These are phyloP conservation scores for Bisporella sp. DNA, from an alignment of 2,329 filamentous ascomycete species.

Conservation along the genomic window DNA sequence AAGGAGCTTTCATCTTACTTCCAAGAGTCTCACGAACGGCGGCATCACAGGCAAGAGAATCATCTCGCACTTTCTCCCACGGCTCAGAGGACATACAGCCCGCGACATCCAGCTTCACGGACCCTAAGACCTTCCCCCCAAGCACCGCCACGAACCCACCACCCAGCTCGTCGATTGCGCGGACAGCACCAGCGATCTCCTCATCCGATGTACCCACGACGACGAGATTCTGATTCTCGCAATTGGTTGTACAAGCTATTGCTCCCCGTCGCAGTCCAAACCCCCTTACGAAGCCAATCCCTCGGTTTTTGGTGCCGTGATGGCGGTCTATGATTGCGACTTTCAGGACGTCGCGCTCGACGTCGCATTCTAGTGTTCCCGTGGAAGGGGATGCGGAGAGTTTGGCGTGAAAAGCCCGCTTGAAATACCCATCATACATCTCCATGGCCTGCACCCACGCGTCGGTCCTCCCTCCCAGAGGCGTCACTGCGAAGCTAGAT, in stretches of 20 bases:
- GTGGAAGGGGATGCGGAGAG: background rate
- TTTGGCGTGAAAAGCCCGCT: constrained; percentile 18
- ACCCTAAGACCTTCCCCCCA: background rate
- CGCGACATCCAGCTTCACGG: constrained; percentile 17
- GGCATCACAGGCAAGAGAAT: constrained; percentile 12
- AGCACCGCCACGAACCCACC: too few relatives aligned
- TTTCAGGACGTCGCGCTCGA: too few relatives aligned
- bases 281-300: too few relatives aligned
- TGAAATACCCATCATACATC: constrained; percentile 24
- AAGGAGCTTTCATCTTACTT: constrained; percentile 15
- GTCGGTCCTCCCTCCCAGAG: background rate
- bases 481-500: constrained; percentile 6
- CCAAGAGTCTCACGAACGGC: constrained; percentile 9
- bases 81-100: constrained; percentile 17
- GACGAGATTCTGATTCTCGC: too few relatives aligned
- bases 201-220: too few relatives aligned
- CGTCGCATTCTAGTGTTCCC: too few relatives aligned
- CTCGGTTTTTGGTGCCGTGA: too few relatives aligned
- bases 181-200: too few relatives aligned
- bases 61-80: constrained; percentile 13
- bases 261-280: too few relatives aligned
- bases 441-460: constrained; percentile 20
- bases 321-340: too few relatives aligned
- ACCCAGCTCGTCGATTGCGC: too few relatives aligned
- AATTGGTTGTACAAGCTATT: too few relatives aligned